Evolutionary conservation across 129 eudicot species (phyloP), one percentile per base, ranked within the genome.

Genomic region (Apium graveolens): DNA sequence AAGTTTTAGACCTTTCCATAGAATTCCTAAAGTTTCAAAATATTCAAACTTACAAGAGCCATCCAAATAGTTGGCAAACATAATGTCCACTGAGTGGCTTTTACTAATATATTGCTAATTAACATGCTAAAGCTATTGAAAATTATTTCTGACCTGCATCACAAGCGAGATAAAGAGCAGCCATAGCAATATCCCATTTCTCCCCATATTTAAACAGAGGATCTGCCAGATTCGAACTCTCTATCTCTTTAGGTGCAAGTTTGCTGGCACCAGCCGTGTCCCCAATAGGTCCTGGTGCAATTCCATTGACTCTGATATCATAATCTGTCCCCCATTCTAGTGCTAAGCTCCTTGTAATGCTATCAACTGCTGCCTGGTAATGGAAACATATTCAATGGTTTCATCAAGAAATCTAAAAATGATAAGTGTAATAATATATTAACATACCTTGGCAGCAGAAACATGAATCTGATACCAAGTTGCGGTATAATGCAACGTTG

Each of bases 241-340:
- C 11, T 2, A 88, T 88, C 86, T 95, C 98, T 1, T 83, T 85
- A 5, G 98, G 98, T 11, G 77, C 88, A 62, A 95, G 94, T 80
- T 95, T 95, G 72, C 93, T 87, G 90, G 88, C 46, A 71, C 98
- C 98, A 80, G 97, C 51, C 41, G 97, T 95, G 75, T 83, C 98
- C 26, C 75, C 84, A 75, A 95, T 95, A 4, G 98, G 98, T 39
- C 98, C 98, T 24, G 98, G 97, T 68, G 98, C 98, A 80, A 95
- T 95, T 70, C 98, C 98, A 70, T 95, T 95, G 69, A 95, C 98
- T 62, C 97, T 85, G 48, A 95, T 91, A 78, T 91, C 97, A 82
- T 95, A 95, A 76, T 95, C 98, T 3, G 97, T 91, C 13, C 98
- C 97, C 97, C 98, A 91, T 74, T 95, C 98, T 77, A 95, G 86